Base-by-base conservation (phyloP, 148 eudicot species). In the Beta vulgaris region DNA sequence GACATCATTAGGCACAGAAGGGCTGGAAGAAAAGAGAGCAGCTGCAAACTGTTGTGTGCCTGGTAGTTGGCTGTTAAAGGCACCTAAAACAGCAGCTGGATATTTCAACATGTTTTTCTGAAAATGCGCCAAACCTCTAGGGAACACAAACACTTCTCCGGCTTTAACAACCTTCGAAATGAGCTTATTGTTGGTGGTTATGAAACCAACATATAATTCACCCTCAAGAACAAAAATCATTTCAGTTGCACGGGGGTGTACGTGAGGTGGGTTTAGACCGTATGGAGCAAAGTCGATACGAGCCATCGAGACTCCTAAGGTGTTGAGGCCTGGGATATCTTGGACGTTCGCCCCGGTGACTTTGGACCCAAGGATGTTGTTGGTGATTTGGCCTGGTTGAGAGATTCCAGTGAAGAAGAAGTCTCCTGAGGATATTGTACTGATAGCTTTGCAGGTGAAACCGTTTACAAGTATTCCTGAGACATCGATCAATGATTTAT, bases 11-110 rank as follows among this genome's bases (percentile, higher is more conserved):
- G 81, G 78, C 65, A 81, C 84, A 10, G 77, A 46, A 9, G 81
- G 84, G 3, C 62, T 40, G 8, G 84, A 67, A 4, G 71, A 40
- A 71, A 82, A 82, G n/a, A 82, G 59, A n/a, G 85, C 49, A 15
- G 79, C 79, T 5, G 82, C 82, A 65, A 78, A 31, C 40, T 74
- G 69, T 73, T 74, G 85, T 12, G 85, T 82, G 6, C 85, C 85
- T 14, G 82, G 73, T 26, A 82, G 10, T 72, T 82, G 85, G 48
- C 85, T 82, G 53, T 82, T 78, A 40, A 82, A 82, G 44, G 79
- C 79, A 35, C 73, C 76, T 16, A 82, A 58, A 15, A 82, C 85
- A 0, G 85, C 79, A 7, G 85, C 82, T 4, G 82, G 79, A 1
- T 75, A 57, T 32, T 53, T 31, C 5, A 42, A 35, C 21, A 42